Evolutionary conservation across 1,284 basidiomycete genomes (phyloP), one percentile per base, ranked within the genome.

Genomic region (Porogramme epimiltina): DNA sequence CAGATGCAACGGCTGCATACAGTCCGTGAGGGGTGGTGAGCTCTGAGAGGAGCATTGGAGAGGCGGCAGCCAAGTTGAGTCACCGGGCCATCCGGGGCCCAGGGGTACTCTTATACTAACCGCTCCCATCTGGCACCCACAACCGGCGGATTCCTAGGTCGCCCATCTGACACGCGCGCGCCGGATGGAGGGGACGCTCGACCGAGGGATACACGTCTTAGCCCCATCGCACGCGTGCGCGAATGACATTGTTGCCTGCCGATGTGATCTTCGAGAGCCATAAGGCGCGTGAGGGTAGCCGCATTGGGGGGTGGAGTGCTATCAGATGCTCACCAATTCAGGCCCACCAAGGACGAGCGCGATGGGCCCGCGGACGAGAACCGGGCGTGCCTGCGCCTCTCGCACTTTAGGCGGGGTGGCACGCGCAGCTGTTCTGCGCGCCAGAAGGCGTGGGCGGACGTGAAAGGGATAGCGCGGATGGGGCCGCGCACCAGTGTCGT

Each of bases 1-100:
- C 58, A 25, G 51, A 51, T 26, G 47, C 52, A 18, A 42, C 45
- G n/a, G 51, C 25, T 36, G 45, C 39, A 19, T 45, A 47, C 11
- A 59, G 46, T 11, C 47, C 55, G 31, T 50, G 51, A 13, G 24
- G 49, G n/a, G 40, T 19, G 23, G 57, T 37, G 20, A 52, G 47
- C 20, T 40, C 41, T 36, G 37, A 33, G 31, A 44, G 43, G 51
- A 56, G 47, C 43, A 41, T 38, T 50, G 49, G 45, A 49, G 34
- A 36, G 25, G 34, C 33, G 9, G 44, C 23, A 13, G 13, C 28
- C 8, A 31, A 13, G 28, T 31, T 31, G n/a, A n/a, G n/a, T n/a
- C 13, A n/a, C 19, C 15, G 20, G 37, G 26, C 37, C 24, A 26
- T 22, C 45, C 9, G 4, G 42, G 38, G 47, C 37, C 42, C 34